Percentiles rank a stretch among this genome's conserved stretches.
Evolutionary conservation across 2,329 filamentous ascomycete genomes (phyloP).

Genomic region (Botrytis byssoidea): DNA sequence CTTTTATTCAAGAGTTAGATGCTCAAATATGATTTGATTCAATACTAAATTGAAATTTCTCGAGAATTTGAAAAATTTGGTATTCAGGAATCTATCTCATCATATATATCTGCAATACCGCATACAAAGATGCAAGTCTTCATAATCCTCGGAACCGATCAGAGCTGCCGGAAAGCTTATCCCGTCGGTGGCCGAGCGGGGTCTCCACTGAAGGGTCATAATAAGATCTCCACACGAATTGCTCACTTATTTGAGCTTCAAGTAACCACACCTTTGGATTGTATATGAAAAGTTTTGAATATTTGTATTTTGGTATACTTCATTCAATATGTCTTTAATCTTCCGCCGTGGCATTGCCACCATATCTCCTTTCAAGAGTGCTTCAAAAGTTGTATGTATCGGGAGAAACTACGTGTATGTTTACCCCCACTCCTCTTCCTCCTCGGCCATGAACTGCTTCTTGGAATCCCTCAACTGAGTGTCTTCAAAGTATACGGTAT

Average conservation of each 20-base stretch:
- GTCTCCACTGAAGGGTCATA: constrained; percentile 5
- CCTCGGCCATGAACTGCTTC: constrained; percentile 6
- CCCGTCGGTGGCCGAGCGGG: not conserved
- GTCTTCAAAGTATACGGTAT: not conserved
- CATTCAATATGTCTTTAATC: constrained; percentile 34
- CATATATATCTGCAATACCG: not conserved
- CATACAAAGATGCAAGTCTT: not conserved
- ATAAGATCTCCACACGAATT: constrained; percentile 3
- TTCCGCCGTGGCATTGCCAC: constrained; percentile 38
- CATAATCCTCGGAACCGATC: not conserved
- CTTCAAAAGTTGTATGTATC: constrained; percentile 71
- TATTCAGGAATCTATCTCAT: not conserved
- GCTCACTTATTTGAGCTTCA: not conserved
- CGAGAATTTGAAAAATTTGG: not conserved
- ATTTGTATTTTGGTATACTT: not conserved
- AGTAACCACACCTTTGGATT: not conserved
- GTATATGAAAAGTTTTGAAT: not conserved
- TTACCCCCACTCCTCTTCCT: constrained; percentile 20
- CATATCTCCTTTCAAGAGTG: constrained; percentile 50
- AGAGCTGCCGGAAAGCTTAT: constrained; percentile 9
- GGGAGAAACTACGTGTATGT: constrained; percentile 92
- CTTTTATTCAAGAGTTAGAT: not conserved
- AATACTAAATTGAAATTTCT: not conserved
- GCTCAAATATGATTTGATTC: not conserved
- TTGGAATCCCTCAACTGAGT: constrained; percentile 13